Percentiles rank a stretch among this genome's conserved stretches.
These are phyloP conservation scores for Pittosporum tobira DNA, from an alignment of 129 eudicot genomes.

Conservation along the genomic window DNA sequence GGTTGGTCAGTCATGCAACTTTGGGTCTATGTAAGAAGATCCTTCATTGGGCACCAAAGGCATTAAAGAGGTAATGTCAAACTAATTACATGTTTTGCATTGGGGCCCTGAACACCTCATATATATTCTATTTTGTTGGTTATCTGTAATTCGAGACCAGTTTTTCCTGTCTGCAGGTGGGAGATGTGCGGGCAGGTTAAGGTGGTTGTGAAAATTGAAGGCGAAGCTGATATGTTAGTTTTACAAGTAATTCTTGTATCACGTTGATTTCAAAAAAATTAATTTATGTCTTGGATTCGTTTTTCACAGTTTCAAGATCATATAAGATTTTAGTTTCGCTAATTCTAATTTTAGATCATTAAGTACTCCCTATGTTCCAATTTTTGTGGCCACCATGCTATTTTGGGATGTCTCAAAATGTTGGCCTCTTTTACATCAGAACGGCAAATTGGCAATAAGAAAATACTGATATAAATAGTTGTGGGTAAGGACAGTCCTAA, in stretches of 20 bases:
- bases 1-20: slow-evolving; percentile 78
- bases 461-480: not conserved
- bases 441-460: no score
- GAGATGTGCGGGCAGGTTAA: slow-evolving; percentile 99
- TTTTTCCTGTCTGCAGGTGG: slow-evolving; percentile 56
- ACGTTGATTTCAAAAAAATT: not conserved
- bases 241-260: slow-evolving; percentile 46
- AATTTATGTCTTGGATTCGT: not conserved
- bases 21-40: slow-evolving; percentile 90
- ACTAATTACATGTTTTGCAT: not conserved
- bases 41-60: slow-evolving; percentile 80
- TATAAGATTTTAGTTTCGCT: not conserved
- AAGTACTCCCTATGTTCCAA: no score
- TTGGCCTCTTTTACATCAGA: no score
- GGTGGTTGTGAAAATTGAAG: slow-evolving; percentile 92
- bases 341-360: no score
- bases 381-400: no score
- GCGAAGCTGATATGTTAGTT: slow-evolving; percentile 85
- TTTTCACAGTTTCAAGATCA: not conserved
- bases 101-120: not conserved
- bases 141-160: not conserved
- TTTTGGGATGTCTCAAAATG: no score
- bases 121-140: slow-evolving; percentile 5
- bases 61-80: slow-evolving; percentile 59
- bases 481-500: not conserved